Evolutionary conservation across 2,329 filamentous ascomycete genomes (phyloP).

Genomic region (Fusarium haematococcum): DNA sequence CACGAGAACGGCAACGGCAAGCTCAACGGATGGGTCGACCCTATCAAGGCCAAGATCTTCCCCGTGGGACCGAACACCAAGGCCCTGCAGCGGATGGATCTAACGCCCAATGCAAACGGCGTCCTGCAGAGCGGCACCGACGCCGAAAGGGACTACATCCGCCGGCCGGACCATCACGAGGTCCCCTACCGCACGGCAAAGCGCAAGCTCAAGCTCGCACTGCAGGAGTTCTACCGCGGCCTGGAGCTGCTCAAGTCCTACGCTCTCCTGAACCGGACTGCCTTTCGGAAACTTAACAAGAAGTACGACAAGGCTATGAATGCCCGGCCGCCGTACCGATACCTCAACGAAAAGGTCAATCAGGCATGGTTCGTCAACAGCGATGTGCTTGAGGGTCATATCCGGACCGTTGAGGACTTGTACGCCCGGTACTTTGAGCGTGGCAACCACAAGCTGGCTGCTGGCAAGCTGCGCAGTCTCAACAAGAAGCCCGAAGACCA

Average conservation of each 20-base stretch:
- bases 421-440: slow-evolving; percentile 96
- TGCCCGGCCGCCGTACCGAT: slow-evolving; percentile 80
- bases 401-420: slow-evolving; percentile 86
- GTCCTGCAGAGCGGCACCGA: slow-evolving; percentile 49
- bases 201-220: slow-evolving; percentile 87
- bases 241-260: slow-evolving; percentile 94
- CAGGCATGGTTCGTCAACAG: slow-evolving; percentile 92
- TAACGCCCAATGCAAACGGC: slow-evolving; percentile 58
- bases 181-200: slow-evolving; percentile 91
- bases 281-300: slow-evolving; percentile 97
- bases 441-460: slow-evolving; percentile 92
- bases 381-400: slow-evolving; percentile 82
- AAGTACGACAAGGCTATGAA: slow-evolving; percentile 96
- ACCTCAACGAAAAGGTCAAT: slow-evolving; percentile 92
- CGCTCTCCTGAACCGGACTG: slow-evolving; percentile 88
- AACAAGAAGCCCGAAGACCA: slow-evolving; percentile 68
- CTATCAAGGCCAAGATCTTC: slow-evolving; percentile 66
- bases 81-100: slow-evolving; percentile 66
- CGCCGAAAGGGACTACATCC: slow-evolving; percentile 62
- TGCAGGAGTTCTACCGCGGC: slow-evolving; percentile 93
- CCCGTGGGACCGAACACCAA: slow-evolving; percentile 71
- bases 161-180: slow-evolving; percentile 60
- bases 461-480: slow-evolving; percentile 84
- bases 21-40: slow-evolving; percentile 60
- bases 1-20: slow-evolving; percentile 44